These are phyloP conservation scores for Eucalyptus microcorys DNA, from an alignment of 345 rosid species.

Conservation along the genomic window DNA sequence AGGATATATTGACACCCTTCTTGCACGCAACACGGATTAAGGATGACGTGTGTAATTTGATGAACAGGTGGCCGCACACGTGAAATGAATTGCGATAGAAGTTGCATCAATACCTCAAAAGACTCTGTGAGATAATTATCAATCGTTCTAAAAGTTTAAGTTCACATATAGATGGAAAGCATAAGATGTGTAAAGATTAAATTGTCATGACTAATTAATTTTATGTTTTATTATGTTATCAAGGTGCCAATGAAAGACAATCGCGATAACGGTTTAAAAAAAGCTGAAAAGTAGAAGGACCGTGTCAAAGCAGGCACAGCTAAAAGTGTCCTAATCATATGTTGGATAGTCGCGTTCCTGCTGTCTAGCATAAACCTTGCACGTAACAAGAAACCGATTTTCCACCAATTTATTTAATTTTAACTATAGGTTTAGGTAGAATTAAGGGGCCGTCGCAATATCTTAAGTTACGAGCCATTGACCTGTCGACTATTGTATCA, in stretches of 20 bases:
- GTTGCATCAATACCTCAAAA: not conserved
- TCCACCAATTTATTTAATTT: not conserved
- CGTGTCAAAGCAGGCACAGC: not conserved
- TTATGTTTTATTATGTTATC: not conserved
- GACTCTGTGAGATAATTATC: rapidly evolving
- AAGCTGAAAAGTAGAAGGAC: not conserved
- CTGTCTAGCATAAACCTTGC: not conserved
- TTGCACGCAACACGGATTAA: rapidly evolving
- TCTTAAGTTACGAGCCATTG: not conserved
- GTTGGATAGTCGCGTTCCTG: not conserved
- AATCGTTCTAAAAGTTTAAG: not conserved
- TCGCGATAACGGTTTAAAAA: not conserved
- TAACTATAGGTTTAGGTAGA: not conserved
- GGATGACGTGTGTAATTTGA: not conserved
- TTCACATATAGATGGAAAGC: rapidly evolving
- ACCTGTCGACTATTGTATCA: not conserved
- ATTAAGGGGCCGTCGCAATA: not conserved
- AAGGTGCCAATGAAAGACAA: not conserved
- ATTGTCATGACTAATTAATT: not conserved
- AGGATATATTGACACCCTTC: not conserved
- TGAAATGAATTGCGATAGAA: not conserved
- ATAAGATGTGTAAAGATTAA: not conserved
- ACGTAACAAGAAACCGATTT: not conserved
- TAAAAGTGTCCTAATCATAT: not conserved
- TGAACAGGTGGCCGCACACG: not conserved